Evolutionary conservation across 805 yeast genomes (phyloP), one percentile per base, ranked within the genome.

Genomic region (Metschnikowia henanensis): DNA sequence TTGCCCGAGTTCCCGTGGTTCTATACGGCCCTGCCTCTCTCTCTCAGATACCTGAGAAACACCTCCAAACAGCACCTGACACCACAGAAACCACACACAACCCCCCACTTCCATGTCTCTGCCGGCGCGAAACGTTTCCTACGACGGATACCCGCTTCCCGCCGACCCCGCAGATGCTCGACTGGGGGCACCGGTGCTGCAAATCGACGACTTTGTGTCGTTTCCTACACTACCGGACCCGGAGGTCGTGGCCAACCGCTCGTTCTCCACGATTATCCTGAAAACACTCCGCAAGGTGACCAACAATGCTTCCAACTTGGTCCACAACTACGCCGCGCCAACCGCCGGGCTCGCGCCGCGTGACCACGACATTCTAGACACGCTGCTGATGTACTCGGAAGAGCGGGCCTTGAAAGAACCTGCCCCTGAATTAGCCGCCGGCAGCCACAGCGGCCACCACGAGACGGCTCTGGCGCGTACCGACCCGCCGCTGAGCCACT

Each of bases 211-310:
- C 52, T 71, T 62, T 46, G 62, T 63, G 32, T 70, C 75, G 28
- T 71, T 71, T 40, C 76, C 76, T 8, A 68, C 67, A 6, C 55
- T 71, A 17, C 72, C 75, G 6, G 75, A 71, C 53, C 75, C 75
- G 2, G 68, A 69, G 41, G 57, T 58, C 34, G 66, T 62, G 15
- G 58, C 61, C 35, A 48, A 61, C 41, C 60, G 61, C 45, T 62
- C 73, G 5, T 48, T 71, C 16, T 57, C 72, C 9, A 57, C 60
- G 10, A 59, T 71, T 28, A 56, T 71, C 47, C 51, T 70, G 33
- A 65, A 61, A 41, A 71, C 76, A 0, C 49, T 71, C 9, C 56
- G 73, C 29, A 61, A 69, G 41, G 76, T 71, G 22, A 71, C 75
- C 30, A 64, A 62, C 46, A 71, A 71, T 50, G 76, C 75, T 6